Evolutionary conservation across 495 filamentous ascomycete genomes (phyloP).

Genomic region (Penicillium herquei): DNA sequence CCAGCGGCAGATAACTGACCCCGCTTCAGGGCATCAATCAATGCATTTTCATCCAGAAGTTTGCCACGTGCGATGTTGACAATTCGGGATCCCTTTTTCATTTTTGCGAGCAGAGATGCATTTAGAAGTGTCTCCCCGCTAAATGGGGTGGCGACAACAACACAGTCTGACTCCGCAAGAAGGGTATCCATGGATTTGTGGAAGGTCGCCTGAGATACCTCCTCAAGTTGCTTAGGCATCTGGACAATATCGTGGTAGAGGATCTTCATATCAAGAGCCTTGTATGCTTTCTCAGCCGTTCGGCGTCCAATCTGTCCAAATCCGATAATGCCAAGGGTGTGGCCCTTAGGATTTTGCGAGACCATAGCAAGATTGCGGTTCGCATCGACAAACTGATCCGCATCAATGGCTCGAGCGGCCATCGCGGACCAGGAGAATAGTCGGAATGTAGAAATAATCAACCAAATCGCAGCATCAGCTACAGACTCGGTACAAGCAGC

Average conservation of each 20-base stretch:
- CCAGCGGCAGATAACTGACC: constrained; percentile 54
- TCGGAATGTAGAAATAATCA: constrained; percentile 66
- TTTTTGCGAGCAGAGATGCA: constrained; percentile 42
- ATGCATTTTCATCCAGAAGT: constrained; percentile 67
- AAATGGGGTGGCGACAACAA: constrained; percentile 66
- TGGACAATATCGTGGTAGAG: constrained; percentile 64
- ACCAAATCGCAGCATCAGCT: constrained; percentile 55
- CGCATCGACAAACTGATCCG: constrained; percentile 51
- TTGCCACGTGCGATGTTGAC: constrained; percentile 73
- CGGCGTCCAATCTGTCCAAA: constrained; percentile 68
- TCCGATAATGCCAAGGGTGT: constrained; percentile 60
- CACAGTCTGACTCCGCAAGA: constrained; percentile 58
- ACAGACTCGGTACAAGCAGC: constrained; percentile 68
- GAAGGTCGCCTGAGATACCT: constrained; percentile 43
- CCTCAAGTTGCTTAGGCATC: constrained; percentile 42
- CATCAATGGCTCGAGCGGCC: constrained; percentile 34
- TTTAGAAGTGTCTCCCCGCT: constrained; percentile 57
- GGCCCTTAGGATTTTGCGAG: constrained; percentile 50
- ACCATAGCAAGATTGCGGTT: constrained; percentile 54
- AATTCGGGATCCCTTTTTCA: constrained; percentile 59
- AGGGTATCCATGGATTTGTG: constrained; percentile 51
- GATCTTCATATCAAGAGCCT: constrained; percentile 65
- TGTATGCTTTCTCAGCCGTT: constrained; percentile 60
- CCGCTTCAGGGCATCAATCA: constrained; percentile 60
- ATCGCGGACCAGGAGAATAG: constrained; percentile 58